Conservation (phyloP, 176 grass and related monocot species). For the Oryza officinalis region DNA sequence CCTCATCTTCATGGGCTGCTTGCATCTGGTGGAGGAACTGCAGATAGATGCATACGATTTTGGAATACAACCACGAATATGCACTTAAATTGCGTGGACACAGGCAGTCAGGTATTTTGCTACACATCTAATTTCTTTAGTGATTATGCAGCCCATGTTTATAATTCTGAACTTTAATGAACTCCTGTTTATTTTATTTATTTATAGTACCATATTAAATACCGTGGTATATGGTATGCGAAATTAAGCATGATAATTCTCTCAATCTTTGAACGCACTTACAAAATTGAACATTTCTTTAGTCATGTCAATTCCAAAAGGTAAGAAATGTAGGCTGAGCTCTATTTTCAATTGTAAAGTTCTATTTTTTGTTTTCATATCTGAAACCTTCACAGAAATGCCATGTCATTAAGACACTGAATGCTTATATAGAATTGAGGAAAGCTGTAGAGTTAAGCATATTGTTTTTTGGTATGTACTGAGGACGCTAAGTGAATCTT, state of each 20-base stretch:
- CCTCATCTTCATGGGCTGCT: constrained; percentile 94
- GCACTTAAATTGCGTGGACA: constrained; percentile 83
- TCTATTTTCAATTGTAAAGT: background rate
- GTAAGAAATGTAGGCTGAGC: background rate
- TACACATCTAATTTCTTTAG: constrained; percentile 2
- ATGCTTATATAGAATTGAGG: background rate
- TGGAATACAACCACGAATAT: constrained; percentile 96
- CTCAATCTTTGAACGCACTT: background rate
- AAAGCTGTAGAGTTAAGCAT: background rate
- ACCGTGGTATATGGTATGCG: background rate
- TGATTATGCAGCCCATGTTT: background rate
- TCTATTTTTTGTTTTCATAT: background rate
- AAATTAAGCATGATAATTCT: background rate
- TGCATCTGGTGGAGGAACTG: constrained; percentile 97
- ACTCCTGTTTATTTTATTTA: background rate
- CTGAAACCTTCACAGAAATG: background rate
- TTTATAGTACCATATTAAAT: background rate
- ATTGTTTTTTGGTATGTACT: constrained; percentile 2
- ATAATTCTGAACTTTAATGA: background rate
- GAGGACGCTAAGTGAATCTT: constrained; percentile 7
- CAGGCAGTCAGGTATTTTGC: constrained; percentile 86
- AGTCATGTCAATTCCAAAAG: background rate
- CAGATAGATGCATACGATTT: constrained; percentile 96
- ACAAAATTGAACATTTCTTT: background rate
- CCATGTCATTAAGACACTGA: background rate